Evolutionary conservation across 768 basidiomycete genomes (phyloP).

Genomic region (Termitomyces sp.): DNA sequence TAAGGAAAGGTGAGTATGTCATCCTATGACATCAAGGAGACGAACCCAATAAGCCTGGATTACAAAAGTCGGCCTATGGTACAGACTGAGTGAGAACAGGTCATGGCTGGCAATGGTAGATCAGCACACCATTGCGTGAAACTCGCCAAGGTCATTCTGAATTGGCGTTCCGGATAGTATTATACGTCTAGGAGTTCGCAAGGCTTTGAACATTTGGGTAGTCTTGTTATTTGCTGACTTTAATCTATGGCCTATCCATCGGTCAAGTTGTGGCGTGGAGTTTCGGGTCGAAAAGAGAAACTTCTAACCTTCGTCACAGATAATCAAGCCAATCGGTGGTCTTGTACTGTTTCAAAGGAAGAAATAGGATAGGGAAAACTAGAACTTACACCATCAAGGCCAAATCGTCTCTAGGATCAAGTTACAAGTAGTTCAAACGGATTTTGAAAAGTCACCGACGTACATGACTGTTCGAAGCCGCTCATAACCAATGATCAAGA

Average conservation of each 20-base stretch:
- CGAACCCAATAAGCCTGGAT: conserved; percentile 83
- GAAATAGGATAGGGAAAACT: neutral
- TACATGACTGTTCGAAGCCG: conserved; percentile 81
- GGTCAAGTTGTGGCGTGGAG: neutral
- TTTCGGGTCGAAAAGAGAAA: neutral
- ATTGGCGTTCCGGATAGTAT: conserved; percentile 97
- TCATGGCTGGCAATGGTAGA: neutral
- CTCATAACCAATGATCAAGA: conserved; percentile 95
- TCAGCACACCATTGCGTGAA: conserved; percentile 85
- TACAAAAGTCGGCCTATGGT: conserved; percentile 83
- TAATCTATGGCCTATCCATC: conserved; percentile 73
- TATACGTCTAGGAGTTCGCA: conserved; percentile 73
- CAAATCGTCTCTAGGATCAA: conserved; percentile 36
- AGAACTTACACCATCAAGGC: conserved; percentile 57
- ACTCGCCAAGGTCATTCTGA: conserved; percentile 94
- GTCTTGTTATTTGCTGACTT: conserved; percentile 94
- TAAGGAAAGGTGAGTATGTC: conserved; percentile 22
- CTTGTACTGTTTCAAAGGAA: conserved; percentile 30
- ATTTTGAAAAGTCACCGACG: neutral
- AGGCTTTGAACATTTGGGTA: conserved; percentile 74
- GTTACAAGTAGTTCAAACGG: neutral
- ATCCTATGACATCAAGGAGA: neutral
- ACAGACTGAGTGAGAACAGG: neutral
- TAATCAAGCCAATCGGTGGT: conserved; percentile 87
- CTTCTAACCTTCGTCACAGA: conserved; percentile 86